phyloP scores from a whole-genome alignment of 2,329 filamentous ascomycete genomes.

The Fusarium falciforme region DNA sequence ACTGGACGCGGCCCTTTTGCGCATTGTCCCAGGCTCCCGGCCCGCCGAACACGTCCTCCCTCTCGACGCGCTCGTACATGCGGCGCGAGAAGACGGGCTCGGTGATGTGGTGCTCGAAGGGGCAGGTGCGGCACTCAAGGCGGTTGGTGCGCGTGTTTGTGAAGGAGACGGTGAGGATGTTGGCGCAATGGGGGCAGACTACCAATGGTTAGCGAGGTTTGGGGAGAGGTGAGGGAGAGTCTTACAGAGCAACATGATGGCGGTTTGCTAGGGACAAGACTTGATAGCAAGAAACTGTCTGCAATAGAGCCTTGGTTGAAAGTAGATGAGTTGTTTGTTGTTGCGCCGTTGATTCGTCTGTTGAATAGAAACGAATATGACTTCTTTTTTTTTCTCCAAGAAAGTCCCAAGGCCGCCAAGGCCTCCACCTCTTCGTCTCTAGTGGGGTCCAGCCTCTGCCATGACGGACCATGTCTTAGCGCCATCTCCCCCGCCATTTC shows the following conservation, averaged over 20 bases:
- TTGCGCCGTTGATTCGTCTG: neutral
- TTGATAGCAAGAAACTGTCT: neutral
- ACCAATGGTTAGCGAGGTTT: conserved; percentile 27
- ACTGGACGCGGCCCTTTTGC: conserved; percentile 85
- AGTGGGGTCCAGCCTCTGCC: conserved; percentile 28
- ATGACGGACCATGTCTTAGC: conserved; percentile 18
- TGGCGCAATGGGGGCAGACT: conserved; percentile 88
- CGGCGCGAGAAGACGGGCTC: conserved; percentile 84
- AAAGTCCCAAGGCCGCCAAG: neutral
- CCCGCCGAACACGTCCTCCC: conserved; percentile 90
- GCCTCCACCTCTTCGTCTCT: conserved; percentile 3
- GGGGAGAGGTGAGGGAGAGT: conserved; percentile 11
- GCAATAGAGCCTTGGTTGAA: neutral
- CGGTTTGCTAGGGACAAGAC: neutral
- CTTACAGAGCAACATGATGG: conserved; percentile 75
- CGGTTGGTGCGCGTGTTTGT: conserved; percentile 75
- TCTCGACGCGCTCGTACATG: conserved; percentile 86
- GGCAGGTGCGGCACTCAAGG: conserved; percentile 95
- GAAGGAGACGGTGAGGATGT: conserved; percentile 80
- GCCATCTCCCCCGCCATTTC: conserved; percentile 34
- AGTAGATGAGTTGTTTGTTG: neutral
- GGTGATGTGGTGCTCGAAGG: conserved; percentile 87
- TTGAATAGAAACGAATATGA: conserved; percentile 6
- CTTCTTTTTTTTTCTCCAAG: conserved; percentile 7
- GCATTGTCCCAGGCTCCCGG: conserved; percentile 91